Evolutionary conservation across 352 stramenopile genomes (phyloP).

Genomic region (Globisporangium viniferum): DNA sequence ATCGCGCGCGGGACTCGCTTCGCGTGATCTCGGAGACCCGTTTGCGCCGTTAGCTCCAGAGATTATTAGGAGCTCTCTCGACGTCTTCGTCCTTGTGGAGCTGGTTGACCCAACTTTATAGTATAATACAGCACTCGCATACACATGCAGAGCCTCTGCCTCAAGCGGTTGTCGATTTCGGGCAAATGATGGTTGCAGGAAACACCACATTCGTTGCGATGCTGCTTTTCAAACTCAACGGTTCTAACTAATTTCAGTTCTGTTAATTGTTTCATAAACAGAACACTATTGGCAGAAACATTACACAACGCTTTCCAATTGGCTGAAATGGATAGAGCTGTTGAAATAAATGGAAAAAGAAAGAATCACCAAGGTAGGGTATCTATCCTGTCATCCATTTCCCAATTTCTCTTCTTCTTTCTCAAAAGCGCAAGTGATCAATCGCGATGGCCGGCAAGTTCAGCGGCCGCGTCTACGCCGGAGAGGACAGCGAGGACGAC

Average conservation of each 20-base stretch:
- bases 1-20: constrained; percentile 75
- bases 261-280: background rate
- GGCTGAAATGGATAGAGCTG: background rate
- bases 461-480: constrained; percentile 63
- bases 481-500: constrained; percentile 80
- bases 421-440: background rate
- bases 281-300: background rate
- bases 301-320: background rate
- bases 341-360: background rate
- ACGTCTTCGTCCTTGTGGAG: no score
- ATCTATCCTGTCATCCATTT: background rate
- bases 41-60: constrained; percentile 37
- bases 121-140: background rate
- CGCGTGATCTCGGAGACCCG: constrained; percentile 80
- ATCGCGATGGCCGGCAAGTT: constrained; percentile 50
- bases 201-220: background rate
- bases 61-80: background rate
- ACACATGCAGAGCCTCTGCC: background rate
- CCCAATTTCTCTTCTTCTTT: background rate
- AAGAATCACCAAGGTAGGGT: background rate
- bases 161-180: background rate
- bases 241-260: background rate
- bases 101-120: background rate
- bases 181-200: background rate
- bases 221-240: background rate